A percentile compares a stretch with the other conserved stretches of the same genome.
Evolutionary conservation across 768 basidiomycete species (phyloP).

Genomic region (Xanthoconium purpureum): DNA sequence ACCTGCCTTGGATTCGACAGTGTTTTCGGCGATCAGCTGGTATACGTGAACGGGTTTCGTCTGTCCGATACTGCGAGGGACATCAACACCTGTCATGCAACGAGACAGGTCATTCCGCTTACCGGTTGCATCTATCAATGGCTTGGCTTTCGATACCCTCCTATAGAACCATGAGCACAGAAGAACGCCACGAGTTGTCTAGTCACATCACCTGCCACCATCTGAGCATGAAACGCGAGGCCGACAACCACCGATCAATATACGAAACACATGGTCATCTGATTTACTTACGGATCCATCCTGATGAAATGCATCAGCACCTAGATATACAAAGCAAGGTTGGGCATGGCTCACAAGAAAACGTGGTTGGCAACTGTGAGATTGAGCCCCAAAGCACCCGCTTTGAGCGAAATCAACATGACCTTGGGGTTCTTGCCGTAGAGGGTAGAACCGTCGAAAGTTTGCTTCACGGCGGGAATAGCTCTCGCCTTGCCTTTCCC

Average conservation of each 20-base stretch:
- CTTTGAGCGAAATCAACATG: slow-evolving; percentile 86
- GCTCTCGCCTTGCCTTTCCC: slow-evolving; percentile 35
- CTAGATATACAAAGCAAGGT: background rate
- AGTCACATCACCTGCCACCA: slow-evolving; percentile 64
- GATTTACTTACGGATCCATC: slow-evolving; percentile 73
- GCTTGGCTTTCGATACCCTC: slow-evolving; percentile 86
- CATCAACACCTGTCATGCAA: slow-evolving; percentile 2
- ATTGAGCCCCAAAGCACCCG: slow-evolving; percentile 83
- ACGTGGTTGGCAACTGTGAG: slow-evolving; percentile 88
- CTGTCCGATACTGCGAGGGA: slow-evolving; percentile 62
- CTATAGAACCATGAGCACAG: slow-evolving; percentile 29
- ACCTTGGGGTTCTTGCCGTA: slow-evolving; percentile 60
- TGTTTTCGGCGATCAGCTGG: slow-evolving; percentile 86
- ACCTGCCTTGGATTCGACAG: slow-evolving; percentile 76
- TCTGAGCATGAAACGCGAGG: slow-evolving; percentile 32
- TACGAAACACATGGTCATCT: background rate
- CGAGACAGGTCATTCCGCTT: slow-evolving; percentile 6
- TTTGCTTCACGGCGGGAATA: slow-evolving; percentile 10
- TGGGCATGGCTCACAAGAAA: slow-evolving; percentile 53
- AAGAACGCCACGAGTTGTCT: background rate
- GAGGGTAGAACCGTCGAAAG: slow-evolving; percentile 21
- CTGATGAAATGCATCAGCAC: slow-evolving; percentile 34
- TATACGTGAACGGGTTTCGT: slow-evolving; percentile 81
- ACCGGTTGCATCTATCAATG: slow-evolving; percentile 76
- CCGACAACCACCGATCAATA: slow-evolving; percentile 14